Evolutionary conservation across 106 monocot species (phyloP).

Genomic region (Triglochin maritima): DNA sequence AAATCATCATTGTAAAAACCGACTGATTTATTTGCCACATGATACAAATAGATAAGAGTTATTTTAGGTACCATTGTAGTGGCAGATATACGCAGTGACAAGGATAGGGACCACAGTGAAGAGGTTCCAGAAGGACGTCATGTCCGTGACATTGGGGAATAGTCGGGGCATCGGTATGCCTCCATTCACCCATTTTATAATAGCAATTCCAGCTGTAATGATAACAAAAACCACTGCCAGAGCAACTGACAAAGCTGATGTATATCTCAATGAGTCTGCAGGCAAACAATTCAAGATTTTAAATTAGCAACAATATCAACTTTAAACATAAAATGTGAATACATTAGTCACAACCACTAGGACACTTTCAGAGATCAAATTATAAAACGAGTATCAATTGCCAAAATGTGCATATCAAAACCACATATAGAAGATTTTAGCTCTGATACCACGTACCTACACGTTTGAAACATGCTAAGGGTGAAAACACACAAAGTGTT

Average conservation of each 20-base stretch:
- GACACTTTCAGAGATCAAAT: no score
- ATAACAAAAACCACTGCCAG: slow-evolving; percentile 22
- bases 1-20: not conserved
- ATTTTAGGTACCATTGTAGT: slow-evolving; percentile 18
- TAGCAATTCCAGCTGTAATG: slow-evolving; percentile 15
- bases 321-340: no score
- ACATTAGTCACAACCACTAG: no score
- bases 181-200: slow-evolving; percentile 12
- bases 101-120: slow-evolving; percentile 24
- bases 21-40: not conserved
- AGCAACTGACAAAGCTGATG: slow-evolving; percentile 20
- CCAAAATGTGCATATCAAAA: no score
- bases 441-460: slow-evolving; percentile 25
- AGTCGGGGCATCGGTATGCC: slow-evolving; percentile 8
- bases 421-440: no score
- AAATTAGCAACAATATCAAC: not conserved
- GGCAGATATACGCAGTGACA: slow-evolving; percentile 22
- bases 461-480: slow-evolving; percentile 57
- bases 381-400: no score
- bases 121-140: slow-evolving; percentile 16
- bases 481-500: slow-evolving; percentile 42
- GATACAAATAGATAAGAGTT: not conserved
- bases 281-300: not conserved
- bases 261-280: slow-evolving; percentile 21
- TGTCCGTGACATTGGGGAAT: slow-evolving; percentile 12